phyloP scores from a whole-genome alignment of 345 rosid species.

The Heritiera littoralis region DNA sequence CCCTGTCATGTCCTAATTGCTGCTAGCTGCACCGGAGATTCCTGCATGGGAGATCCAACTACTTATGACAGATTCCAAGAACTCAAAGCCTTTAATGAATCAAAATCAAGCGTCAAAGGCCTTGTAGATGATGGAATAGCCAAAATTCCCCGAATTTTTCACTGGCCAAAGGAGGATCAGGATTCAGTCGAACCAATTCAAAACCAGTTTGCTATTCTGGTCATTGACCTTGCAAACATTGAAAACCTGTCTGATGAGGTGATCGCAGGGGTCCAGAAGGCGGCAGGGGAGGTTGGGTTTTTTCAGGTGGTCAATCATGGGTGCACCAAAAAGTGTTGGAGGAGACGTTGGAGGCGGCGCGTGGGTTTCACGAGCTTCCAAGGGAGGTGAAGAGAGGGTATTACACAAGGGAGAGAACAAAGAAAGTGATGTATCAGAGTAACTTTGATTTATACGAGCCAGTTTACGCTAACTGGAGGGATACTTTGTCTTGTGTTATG shows the following conservation, averaged over 20 bases:
- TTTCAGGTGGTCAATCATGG: conserved; percentile 60
- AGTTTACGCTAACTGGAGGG: conserved; percentile 39
- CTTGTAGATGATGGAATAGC: conserved; percentile 39
- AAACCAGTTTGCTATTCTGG: conserved; percentile 8
- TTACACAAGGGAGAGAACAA: not conserved
- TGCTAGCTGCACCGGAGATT: not conserved
- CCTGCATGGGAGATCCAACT: not conserved
- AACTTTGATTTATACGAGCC: conserved; percentile 22
- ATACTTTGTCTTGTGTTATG: conserved; percentile 18
- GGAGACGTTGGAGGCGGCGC: conserved; percentile 9
- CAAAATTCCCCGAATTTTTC: conserved; percentile 26
- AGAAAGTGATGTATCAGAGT: not conserved
- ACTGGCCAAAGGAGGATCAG: conserved; percentile 16
- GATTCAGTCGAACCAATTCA: not conserved
- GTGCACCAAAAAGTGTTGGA: conserved; percentile 25
- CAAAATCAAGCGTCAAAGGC: conserved; percentile 46
- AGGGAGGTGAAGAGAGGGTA: conserved; percentile 27
- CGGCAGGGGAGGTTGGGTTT: conserved; percentile 41
- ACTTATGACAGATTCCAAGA: conserved; percentile 23
- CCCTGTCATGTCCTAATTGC: not conserved
- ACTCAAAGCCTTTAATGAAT: conserved; percentile 43
- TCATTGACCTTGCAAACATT: conserved; percentile 27
- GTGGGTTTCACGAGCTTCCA: conserved; percentile 22
- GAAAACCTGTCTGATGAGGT: conserved; percentile 15
- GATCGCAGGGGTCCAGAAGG: conserved; percentile 33